Evolutionary conservation across 2,329 filamentous ascomycete species (phyloP).

Genomic region (Diaporthe vaccinii): DNA sequence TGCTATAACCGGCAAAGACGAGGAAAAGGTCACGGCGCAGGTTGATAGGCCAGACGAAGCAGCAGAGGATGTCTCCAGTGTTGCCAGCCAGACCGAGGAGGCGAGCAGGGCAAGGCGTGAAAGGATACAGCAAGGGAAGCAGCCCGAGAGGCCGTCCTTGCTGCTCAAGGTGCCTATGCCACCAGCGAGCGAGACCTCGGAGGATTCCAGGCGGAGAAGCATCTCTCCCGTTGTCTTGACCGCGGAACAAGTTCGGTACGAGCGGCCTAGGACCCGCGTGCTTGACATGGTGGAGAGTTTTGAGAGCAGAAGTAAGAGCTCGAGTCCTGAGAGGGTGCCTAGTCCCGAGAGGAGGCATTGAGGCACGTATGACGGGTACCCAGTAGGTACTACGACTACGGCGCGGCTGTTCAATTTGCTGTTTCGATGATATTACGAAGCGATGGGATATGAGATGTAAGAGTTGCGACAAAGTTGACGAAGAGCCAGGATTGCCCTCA

Average conservation of each 20-base stretch:
- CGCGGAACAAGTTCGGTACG: conserved; percentile 47
- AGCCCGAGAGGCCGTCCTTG: conserved; percentile 24
- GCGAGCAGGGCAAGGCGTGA: conserved; percentile 7
- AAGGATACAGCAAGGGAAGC: conserved; percentile 14
- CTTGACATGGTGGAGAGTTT: conserved; percentile 69
- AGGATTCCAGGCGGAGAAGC: conserved; percentile 33
- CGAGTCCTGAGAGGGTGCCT: conserved; percentile 51
- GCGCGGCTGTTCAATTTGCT: neutral
- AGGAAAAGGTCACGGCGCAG: neutral
- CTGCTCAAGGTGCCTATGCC: conserved; percentile 36
- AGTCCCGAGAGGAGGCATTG: conserved; percentile 51
- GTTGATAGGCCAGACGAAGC: conserved; percentile 43
- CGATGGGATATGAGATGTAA: conserved; percentile 7
- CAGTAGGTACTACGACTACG: neutral
- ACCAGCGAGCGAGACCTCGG: conserved; percentile 9
- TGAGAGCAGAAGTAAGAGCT: conserved; percentile 61
- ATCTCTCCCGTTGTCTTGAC: conserved; percentile 40
- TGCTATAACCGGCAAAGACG: neutral
- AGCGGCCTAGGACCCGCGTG: conserved; percentile 61
- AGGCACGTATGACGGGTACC: neutral
- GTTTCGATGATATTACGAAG: conserved; percentile 6
- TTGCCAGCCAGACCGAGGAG: conserved; percentile 31
- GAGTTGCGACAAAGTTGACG: neutral
- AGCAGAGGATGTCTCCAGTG: conserved; percentile 39
- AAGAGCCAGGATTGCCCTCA: conserved; percentile 5